Conservation (phyloP, 192 early-diverging fungal genomes). For the Oehlia diaphana region DNA sequence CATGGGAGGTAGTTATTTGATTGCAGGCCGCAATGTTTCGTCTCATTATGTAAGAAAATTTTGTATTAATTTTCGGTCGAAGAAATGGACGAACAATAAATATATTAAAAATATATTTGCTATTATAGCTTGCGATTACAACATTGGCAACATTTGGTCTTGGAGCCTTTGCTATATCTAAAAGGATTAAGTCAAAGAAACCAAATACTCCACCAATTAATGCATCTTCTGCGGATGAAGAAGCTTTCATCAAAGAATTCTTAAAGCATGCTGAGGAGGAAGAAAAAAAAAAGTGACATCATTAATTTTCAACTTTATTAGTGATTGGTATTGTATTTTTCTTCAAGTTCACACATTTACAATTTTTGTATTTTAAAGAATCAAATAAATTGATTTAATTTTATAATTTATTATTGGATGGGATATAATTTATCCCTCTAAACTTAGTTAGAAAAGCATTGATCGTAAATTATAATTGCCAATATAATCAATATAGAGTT, state of each 20-base stretch:
- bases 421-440: too few species aligned
- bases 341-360: not conserved
- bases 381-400: too few species aligned
- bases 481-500: too few species aligned
- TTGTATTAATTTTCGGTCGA: too few species aligned
- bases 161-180: not conserved
- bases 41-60: not conserved
- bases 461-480: too few species aligned
- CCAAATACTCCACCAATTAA: constrained; percentile 43
- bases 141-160: not conserved
- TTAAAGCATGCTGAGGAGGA: constrained; percentile 39
- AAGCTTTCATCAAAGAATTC: constrained; percentile 52
- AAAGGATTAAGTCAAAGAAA: not conserved
- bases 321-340: not conserved
- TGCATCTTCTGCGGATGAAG: constrained; percentile 45
- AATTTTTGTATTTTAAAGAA: too few species aligned
- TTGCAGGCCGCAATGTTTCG: not conserved
- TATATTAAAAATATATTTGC: not conserved
- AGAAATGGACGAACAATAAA: not conserved
- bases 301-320: not conserved
- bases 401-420: too few species aligned
- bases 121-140: constrained; percentile 7
- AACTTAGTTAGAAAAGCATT: too few species aligned
- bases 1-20: not conserved
- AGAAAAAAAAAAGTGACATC: constrained; percentile 33